Evolutionary conservation across 495 filamentous ascomycete genomes (phyloP), one percentile per base, ranked within the genome.

Genomic region (Tuber aestivum): DNA sequence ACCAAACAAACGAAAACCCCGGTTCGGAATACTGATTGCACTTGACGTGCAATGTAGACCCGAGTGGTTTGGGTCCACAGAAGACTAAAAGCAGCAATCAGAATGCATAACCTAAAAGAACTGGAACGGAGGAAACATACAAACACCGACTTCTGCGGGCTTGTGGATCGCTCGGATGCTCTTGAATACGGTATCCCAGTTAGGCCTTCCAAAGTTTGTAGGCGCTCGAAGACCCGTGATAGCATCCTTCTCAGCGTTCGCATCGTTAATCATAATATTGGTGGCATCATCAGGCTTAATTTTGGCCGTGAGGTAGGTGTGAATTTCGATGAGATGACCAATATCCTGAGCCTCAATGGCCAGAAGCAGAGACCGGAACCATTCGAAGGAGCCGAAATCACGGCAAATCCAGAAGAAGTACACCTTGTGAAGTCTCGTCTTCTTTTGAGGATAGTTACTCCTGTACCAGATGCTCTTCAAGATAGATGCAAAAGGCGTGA

Each of bases 401-500:
- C 91, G 86, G 86, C 92, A 83, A 80, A 93, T 88, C 92, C 92
- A 94, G 87, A 93, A 93, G 85, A 94, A 93, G 85, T 93, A 94
- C 44, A 94, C 91, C 83, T 93, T 94, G 74, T 90, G 86, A 42
- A 94, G 86, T 42, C 90, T 86, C 27, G 90, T 93, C 84, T 89
- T 90, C 84, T 92, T 89, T 83, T 91, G 88, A 20, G 91, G 90
- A 83, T 91, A 92, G 86, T 92, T 93, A 88, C 92, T 92, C n/a
- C 91, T 87, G 83, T 93, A 94, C 92, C 92, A 94, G 83, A 94
- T 92, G 74, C 90, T 92, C 86, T 94, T 94, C 80, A 94, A 84
- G 80, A 93, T 92, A 2, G 91, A 92, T 41, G 91, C 91, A 81
- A 92, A 93, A 9, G 90, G 89, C 41, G 91, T 92, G 12, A 93